Conservation (phyloP, 148 eudicot species). For the Pouteria glomerata region DNA sequence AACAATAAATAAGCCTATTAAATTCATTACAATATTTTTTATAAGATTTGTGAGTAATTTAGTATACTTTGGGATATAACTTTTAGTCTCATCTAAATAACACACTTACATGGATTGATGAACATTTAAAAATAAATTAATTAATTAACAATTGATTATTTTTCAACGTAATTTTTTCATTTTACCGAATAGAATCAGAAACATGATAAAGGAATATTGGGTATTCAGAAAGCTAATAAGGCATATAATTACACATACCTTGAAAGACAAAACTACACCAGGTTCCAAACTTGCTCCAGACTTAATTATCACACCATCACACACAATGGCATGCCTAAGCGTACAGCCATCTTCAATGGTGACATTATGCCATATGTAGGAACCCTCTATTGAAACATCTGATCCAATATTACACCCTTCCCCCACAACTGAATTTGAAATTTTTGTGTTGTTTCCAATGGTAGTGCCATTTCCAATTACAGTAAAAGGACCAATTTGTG, state of each 20-base stretch:
- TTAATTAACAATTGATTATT: too few relatives aligned
- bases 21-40: background rate
- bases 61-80: background rate
- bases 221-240: constrained; percentile 9
- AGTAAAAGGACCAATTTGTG: constrained; percentile 76
- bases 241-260: constrained; percentile 39
- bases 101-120: background rate
- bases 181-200: background rate
- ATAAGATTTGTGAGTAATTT: background rate
- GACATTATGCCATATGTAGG: constrained; percentile 81
- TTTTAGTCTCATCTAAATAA: too few relatives aligned
- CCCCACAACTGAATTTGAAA: constrained; percentile 79
- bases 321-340: constrained; percentile 74
- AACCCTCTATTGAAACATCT: constrained; percentile 79
- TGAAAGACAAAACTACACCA: constrained; percentile 78
- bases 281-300: constrained; percentile 76
- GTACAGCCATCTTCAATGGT: constrained; percentile 85
- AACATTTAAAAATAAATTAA: background rate
- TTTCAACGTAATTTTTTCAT: background rate
- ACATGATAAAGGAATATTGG: background rate
- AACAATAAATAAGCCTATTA: background rate
- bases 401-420: constrained; percentile 84
- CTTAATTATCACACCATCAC: constrained; percentile 81
- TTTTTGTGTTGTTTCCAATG: constrained; percentile 54
- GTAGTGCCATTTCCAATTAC: constrained; percentile 71